These are phyloP conservation scores for Phytopythium vexans DNA, from an alignment of 352 stramenopile genomes.

Conservation along the genomic window DNA sequence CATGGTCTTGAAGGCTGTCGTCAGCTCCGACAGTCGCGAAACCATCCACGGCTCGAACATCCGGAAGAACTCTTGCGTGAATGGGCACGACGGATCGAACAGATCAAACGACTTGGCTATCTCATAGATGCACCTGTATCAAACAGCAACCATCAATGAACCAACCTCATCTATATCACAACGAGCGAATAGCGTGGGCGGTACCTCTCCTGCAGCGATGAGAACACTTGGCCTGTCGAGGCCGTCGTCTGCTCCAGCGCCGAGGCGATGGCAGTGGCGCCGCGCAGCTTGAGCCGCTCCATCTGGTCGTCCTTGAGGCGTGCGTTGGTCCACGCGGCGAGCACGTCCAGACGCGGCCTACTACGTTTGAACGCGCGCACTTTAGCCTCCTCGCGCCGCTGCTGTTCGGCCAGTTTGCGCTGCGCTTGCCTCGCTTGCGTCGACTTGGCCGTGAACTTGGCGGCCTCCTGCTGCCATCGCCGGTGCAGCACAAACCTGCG, in stretches of 20 bases:
- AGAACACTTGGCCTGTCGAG: conserved; percentile 18
- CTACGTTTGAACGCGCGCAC: conserved; percentile 34
- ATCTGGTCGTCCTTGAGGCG: conserved; percentile 75
- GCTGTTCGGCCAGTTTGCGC: conserved; percentile 29
- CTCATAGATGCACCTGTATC: conserved; percentile 60
- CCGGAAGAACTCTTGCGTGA: conserved; percentile 57
- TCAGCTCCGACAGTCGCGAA: conserved; percentile 51
- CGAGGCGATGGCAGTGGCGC: conserved; percentile 52
- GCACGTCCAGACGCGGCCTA: conserved; percentile 66
- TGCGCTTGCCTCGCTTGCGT: conserved; percentile 50
- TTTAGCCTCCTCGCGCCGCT: conserved; percentile 32
- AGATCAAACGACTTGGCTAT: conserved; percentile 75
- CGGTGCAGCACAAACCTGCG: conserved; percentile 60
- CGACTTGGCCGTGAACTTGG: conserved; percentile 41
- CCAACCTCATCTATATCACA: background rate
- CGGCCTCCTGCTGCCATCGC: conserved; percentile 57
- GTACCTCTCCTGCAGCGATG: conserved; percentile 63
- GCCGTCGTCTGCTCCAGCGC: conserved; percentile 48
- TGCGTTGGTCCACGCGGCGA: conserved; percentile 66
- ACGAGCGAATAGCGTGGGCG: background rate
- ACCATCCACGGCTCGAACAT: conserved; percentile 81
- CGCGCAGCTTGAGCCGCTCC: conserved; percentile 61
- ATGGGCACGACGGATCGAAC: conserved; percentile 53
- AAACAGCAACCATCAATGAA: background rate
- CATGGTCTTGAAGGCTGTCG: conserved; percentile 71